Conservation (phyloP, 2,329 filamentous ascomycete genomes). For the Clonostachys sp. region DNA sequence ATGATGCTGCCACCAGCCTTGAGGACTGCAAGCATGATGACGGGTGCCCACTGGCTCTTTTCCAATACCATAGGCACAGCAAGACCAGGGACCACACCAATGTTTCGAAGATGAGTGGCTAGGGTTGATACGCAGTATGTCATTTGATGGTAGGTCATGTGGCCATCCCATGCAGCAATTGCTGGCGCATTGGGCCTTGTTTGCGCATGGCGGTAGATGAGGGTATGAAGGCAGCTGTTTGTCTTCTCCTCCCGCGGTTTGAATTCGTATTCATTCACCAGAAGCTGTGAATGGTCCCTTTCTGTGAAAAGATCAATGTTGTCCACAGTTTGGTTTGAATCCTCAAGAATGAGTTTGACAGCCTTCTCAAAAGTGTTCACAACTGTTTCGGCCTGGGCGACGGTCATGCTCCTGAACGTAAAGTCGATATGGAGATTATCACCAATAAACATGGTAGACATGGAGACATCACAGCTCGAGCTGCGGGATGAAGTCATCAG, state of each 20-base stretch:
- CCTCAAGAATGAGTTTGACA: slow-evolving; percentile 37
- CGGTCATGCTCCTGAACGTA: slow-evolving; percentile 34
- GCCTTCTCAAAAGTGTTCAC: slow-evolving; percentile 49
- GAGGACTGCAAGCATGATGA: slow-evolving; percentile 65
- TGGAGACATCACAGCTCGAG: slow-evolving; percentile 40
- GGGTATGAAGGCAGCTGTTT: slow-evolving; percentile 36
- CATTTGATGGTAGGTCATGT: slow-evolving; percentile 34
- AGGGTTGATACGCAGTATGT: slow-evolving; percentile 29
- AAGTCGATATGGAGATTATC: slow-evolving; percentile 37
- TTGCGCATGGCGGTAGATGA: slow-evolving; percentile 34
- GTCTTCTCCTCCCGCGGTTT: slow-evolving; percentile 29
- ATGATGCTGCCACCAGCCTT: slow-evolving; percentile 52
- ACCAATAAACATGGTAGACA: slow-evolving; percentile 35
- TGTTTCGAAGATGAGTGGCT: slow-evolving; percentile 39
- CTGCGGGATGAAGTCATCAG: slow-evolving; percentile 20
- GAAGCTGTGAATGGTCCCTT: slow-evolving; percentile 48
- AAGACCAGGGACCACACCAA: slow-evolving; percentile 45
- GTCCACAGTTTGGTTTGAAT: slow-evolving; percentile 32
- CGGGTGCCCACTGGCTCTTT: slow-evolving; percentile 64
- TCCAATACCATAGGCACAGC: slow-evolving; percentile 65
- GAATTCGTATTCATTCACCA: slow-evolving; percentile 43
- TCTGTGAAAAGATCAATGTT: slow-evolving; percentile 50
- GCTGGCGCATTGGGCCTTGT: slow-evolving; percentile 31
- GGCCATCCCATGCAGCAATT: slow-evolving; percentile 38
- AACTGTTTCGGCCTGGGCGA: slow-evolving; percentile 39